Evolutionary conservation across 2,329 filamentous ascomycete genomes (phyloP), one percentile per base, ranked within the genome.

Genomic region (Verticillium nonalfalfae): DNA sequence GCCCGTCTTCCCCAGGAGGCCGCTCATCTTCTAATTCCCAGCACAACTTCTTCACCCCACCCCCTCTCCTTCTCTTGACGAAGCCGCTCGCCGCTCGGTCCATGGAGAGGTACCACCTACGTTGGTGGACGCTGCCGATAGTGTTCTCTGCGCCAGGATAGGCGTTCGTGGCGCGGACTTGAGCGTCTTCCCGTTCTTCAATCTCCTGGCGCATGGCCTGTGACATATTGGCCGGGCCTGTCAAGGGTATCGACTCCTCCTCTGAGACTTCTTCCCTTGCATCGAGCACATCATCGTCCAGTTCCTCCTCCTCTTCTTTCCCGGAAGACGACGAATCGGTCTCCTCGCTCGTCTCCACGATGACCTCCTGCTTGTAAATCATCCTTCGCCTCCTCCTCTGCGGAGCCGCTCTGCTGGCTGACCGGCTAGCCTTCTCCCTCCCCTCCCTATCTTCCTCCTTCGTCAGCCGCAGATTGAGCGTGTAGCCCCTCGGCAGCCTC

Each of bases 111-210:
- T 84, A 89, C 89, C 87, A 91, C 52, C 79, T 78, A 5, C 88
- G 80, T 70, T 90, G 87, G 66, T 90, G 83, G 4, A 90, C 76
- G 40, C 87, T 90, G 6, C 82, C 85, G 50, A 91, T 86, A 2
- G 79, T 83, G 67, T 91, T 91, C 1, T 68, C 77, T 0, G 89
- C 85, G 5, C 88, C 88, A 0, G 82, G 74, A 67, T 91, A 91
- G 4, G 88, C 86, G 66, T 91, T 91, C 6, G 81, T 84, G 2
- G 70, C 70, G 7, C 85, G 81, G 31, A 88, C 81, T 34, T 81
- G 73, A 45, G 82, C 78, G 62, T 86, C 81, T 61, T 83, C 77
- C 9, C 79, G 69, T 66, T 83, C 78, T 5, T 72, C 73, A 33
- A 78, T 66, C 67, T 80, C 78, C 39, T 70, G 70, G 59, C 79